A percentile compares a stretch with the other conserved stretches of the same genome.
Conservation (phyloP, 1,284 basidiomycete species). For the Golubevia sp. region DNA sequence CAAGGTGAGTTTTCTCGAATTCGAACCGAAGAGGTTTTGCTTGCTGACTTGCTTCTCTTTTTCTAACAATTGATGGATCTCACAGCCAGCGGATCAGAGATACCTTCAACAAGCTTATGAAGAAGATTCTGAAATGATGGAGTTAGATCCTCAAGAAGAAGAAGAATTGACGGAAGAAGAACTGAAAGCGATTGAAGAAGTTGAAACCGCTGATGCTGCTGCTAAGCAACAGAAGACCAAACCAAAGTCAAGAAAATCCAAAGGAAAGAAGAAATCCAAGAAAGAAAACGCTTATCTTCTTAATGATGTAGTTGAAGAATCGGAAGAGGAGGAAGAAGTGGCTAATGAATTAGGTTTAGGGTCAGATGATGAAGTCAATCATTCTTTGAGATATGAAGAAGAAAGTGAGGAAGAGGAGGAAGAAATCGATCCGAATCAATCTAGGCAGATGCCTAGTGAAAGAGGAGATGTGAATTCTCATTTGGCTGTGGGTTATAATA, state of each 20-base stretch:
- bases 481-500: slow-evolving; percentile 92
- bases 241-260: slow-evolving; percentile 23
- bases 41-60: background rate
- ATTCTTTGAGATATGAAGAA: slow-evolving; percentile 25
- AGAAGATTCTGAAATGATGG: slow-evolving; percentile 82
- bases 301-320: slow-evolving; percentile 33
- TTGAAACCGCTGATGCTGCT: slow-evolving; percentile 58
- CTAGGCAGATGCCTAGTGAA: slow-evolving; percentile 16
- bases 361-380: slow-evolving; percentile 59
- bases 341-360: slow-evolving; percentile 5
- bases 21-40: background rate
- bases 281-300: slow-evolving; percentile 66
- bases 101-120: slow-evolving; percentile 70
- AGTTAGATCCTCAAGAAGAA: slow-evolving; percentile 68
- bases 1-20: slow-evolving; percentile 68
- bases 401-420: slow-evolving; percentile 70
- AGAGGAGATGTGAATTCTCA: slow-evolving; percentile 72
- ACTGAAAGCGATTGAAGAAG: slow-evolving; percentile 66
- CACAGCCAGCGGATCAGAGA: slow-evolving; percentile 70
- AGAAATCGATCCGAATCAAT: slow-evolving; percentile 63
- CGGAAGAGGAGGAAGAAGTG: slow-evolving; percentile 64
- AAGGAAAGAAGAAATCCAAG: slow-evolving; percentile 68
- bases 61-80: background rate
- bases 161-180: slow-evolving; percentile 63
- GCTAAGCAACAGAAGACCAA: slow-evolving; percentile 6